These are phyloP conservation scores for Scedosporium boydii DNA, from an alignment of 2,329 filamentous ascomycete species.

Conservation along the genomic window DNA sequence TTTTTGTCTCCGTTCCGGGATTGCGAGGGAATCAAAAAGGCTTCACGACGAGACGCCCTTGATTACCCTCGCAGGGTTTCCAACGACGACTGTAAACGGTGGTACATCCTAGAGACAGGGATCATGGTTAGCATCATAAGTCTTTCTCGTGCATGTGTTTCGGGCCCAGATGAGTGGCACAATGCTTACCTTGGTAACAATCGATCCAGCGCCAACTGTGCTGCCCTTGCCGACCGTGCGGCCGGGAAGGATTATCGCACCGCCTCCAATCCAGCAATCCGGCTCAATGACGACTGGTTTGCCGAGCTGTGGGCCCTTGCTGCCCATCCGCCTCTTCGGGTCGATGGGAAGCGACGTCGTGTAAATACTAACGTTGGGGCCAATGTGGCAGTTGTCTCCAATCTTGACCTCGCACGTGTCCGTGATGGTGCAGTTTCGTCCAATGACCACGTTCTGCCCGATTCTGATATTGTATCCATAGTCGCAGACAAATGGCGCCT, in stretches of 20 bases:
- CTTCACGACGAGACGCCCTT: conserved; percentile 20
- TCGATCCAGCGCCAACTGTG: conserved; percentile 72
- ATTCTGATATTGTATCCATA: conserved; percentile 94
- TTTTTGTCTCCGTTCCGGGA: not conserved
- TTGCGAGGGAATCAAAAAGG: not conserved
- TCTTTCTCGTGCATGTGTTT: not conserved
- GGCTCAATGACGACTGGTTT: conserved; percentile 70
- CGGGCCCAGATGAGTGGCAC: not conserved
- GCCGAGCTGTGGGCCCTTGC: conserved; percentile 61
- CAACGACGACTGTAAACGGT: conserved; percentile 58
- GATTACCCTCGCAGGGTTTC: conserved; percentile 56
- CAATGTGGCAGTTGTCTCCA: conserved; percentile 67
- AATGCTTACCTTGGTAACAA: conserved; percentile 67
- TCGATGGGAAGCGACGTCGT: conserved; percentile 66
- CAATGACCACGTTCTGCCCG: conserved; percentile 75
- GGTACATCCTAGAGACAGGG: conserved; percentile 44
- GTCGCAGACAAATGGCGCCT: conserved; percentile 84
- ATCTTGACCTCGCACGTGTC: conserved; percentile 80
- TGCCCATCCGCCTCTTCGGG: conserved; percentile 63
- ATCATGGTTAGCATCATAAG: conserved; percentile 1
- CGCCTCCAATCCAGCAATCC: conserved; percentile 75
- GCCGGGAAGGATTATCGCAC: conserved; percentile 67
- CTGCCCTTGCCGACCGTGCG: conserved; percentile 71
- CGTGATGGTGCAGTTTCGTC: conserved; percentile 73
- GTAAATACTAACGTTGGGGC: conserved; percentile 79